phyloP scores from a whole-genome alignment of 306 rosid species.

The Calophaca sinica region DNA sequence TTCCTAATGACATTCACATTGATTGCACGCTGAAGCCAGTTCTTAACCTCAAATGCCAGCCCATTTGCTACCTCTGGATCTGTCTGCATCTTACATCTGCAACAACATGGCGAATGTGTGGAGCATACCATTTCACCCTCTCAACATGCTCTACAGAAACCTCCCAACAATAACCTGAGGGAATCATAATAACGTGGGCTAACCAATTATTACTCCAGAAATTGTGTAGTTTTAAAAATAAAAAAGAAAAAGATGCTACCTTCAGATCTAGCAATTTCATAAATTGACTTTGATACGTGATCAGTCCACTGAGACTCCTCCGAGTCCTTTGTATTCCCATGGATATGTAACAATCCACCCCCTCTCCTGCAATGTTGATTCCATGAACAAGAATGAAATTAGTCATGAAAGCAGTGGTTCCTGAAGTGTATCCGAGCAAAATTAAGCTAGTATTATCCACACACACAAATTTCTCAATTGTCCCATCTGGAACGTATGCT shows the following conservation, averaged over 20 bases:
- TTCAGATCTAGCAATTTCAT: slow-evolving; percentile 79
- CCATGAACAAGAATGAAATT: slow-evolving; percentile 30
- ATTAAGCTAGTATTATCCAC: slow-evolving; percentile 20
- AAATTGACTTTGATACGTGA: slow-evolving; percentile 62
- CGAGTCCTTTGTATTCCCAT: slow-evolving; percentile 80
- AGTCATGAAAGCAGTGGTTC: background rate
- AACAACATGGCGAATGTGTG: slow-evolving; percentile 89
- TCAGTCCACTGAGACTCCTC: slow-evolving; percentile 73
- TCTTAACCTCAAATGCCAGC: slow-evolving; percentile 27
- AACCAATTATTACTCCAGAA: slow-evolving; percentile 13
- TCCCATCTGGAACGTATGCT: slow-evolving; percentile 18
- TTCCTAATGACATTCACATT: background rate
- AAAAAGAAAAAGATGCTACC: slow-evolving; percentile 49
- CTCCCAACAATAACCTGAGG: slow-evolving; percentile 81
- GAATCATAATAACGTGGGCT: slow-evolving; percentile 3
- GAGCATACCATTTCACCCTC: slow-evolving; percentile 97
- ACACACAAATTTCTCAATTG: slow-evolving; percentile 15
- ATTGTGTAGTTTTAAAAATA: background rate
- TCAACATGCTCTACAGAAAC: slow-evolving; percentile 76
- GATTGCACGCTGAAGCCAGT: slow-evolving; percentile 17
- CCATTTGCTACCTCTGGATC: slow-evolving; percentile 41
- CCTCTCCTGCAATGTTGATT: slow-evolving; percentile 65
- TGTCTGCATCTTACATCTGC: slow-evolving; percentile 81
- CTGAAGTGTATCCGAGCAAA: background rate
- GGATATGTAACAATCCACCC: slow-evolving; percentile 87